Evolutionary conservation across 192 early-diverging fungal genomes (phyloP).

Genomic region (Linnemannia exigua): DNA sequence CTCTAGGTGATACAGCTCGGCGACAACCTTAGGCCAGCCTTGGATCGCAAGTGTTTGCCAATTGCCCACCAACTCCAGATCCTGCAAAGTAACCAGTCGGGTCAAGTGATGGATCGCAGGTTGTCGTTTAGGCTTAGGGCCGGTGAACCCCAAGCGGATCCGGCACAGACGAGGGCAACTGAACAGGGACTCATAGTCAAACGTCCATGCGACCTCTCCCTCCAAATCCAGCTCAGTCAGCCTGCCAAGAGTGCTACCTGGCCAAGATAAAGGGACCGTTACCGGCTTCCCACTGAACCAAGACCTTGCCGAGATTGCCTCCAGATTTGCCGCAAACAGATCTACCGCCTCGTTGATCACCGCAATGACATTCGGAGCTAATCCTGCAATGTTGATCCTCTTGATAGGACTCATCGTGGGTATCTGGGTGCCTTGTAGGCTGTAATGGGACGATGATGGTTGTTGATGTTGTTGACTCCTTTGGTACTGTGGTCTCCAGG

Average conservation of each 20-base stretch:
- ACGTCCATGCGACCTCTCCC: conserved; percentile 53
- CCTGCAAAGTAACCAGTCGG: conserved; percentile 14
- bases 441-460: neutral
- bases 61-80: conserved; percentile 37
- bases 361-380: conserved; percentile 27
- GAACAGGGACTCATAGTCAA: conserved; percentile 30
- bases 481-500: conserved; percentile 27
- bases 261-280: conserved; percentile 30
- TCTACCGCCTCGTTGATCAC: conserved; percentile 33
- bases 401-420: conserved; percentile 11
- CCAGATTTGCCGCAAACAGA: conserved; percentile 28
- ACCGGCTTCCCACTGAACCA: conserved; percentile 42
- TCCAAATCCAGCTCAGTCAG: conserved; percentile 38
- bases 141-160: conserved; percentile 40
- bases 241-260: conserved; percentile 6
- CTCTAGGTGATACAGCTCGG: conserved; percentile 17
- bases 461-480: neutral
- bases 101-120: conserved; percentile 31
- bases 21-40: conserved; percentile 37
- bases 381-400: conserved; percentile 33
- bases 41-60: conserved; percentile 37
- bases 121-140: conserved; percentile 45
- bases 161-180: conserved; percentile 32
- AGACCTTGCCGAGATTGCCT: conserved; percentile 22
- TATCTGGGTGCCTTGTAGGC: neutral